Percentiles rank a stretch among this genome's conserved stretches.
Evolutionary conservation across 257 asterid genomes (phyloP).

Genomic region (Primulina tabacum): DNA sequence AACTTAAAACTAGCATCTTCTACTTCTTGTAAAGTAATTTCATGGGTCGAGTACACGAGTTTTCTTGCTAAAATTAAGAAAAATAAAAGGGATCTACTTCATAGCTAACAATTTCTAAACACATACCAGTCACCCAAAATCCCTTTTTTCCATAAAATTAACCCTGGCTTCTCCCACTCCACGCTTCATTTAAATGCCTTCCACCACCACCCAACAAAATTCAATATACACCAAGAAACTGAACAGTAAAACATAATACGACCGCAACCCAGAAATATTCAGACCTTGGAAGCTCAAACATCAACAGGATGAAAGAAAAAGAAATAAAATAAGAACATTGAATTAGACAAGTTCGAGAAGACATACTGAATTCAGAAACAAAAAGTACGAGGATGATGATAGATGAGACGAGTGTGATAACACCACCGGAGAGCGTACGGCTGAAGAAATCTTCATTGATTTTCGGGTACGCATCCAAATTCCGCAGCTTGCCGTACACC

Average conservation of each 20-base stretch:
- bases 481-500: conserved; percentile 64
- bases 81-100: background rate
- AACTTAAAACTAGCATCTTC: background rate
- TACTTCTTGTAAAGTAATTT: background rate
- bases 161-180: background rate
- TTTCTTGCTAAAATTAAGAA: background rate
- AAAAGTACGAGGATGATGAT: conserved; percentile 67
- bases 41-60: background rate
- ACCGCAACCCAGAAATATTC: background rate
- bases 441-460: conserved; percentile 93
- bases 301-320: background rate
- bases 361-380: conserved; percentile 87
- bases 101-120: background rate
- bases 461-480: conserved; percentile 93
- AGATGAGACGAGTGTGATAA: conserved; percentile 74
- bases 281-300: conserved; percentile 9
- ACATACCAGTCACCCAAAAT: background rate
- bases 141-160: background rate
- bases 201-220: background rate
- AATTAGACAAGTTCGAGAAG: background rate
- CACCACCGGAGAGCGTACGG: conserved; percentile 93
- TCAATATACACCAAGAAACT: background rate
- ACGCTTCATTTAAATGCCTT: background rate
- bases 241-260: background rate
- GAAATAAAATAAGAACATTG: background rate